phyloP scores from a whole-genome alignment of 192 early-diverging fungal species.

The Entomortierella lignicola region DNA sequence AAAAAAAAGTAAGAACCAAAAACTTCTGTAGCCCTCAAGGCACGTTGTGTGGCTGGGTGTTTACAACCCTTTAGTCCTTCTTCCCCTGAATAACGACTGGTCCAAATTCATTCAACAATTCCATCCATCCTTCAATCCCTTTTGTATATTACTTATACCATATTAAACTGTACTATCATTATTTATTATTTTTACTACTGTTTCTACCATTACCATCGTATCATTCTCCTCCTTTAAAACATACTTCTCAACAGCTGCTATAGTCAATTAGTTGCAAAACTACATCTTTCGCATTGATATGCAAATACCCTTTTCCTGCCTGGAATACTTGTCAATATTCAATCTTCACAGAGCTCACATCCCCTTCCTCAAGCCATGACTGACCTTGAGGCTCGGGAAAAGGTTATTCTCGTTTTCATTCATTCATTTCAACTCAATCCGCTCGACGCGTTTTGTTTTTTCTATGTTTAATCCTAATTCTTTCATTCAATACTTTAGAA shows the following conservation, averaged over 20 bases:
- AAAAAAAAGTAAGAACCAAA: too few species aligned
- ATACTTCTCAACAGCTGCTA: too few species aligned
- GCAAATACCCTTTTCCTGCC: background rate
- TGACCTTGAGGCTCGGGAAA: slow-evolving; percentile 37
- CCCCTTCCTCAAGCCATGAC: slow-evolving; percentile 11
- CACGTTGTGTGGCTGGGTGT: background rate
- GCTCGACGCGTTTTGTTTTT: background rate
- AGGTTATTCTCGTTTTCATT: slow-evolving; percentile 3
- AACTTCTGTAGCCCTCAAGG: too few species aligned
- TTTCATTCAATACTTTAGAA: slow-evolving; percentile 18
- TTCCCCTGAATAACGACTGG: too few species aligned
- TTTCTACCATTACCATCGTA: background rate
- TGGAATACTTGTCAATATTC: background rate
- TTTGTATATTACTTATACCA: background rate
- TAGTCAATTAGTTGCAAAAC: too few species aligned
- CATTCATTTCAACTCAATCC: background rate
- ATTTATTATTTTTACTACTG: background rate
- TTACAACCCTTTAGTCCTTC: background rate
- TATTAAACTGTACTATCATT: background rate
- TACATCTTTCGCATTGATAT: background rate
- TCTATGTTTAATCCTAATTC: background rate
- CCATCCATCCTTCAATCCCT: background rate
- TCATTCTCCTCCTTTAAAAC: background rate
- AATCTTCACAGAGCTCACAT: background rate
- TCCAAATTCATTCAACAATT: too few species aligned